phyloP scores from a whole-genome alignment of 176 grass and related monocot genomes.

The Puccinellia tenuiflora region DNA sequence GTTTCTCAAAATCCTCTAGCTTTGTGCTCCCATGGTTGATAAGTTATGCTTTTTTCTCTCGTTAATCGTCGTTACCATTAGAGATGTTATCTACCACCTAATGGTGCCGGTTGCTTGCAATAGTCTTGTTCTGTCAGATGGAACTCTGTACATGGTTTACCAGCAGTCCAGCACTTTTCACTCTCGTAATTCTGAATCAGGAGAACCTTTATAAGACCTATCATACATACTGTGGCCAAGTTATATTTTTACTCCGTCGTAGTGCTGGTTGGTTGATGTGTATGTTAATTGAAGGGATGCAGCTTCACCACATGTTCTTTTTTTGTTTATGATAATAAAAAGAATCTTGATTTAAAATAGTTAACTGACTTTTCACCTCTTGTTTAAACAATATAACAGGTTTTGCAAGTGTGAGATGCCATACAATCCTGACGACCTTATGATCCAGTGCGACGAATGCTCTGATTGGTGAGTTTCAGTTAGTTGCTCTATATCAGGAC shows the following conservation, averaged over 20 bases:
- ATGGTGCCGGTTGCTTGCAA: not conserved
- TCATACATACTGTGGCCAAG: not conserved
- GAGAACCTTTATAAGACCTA: not conserved
- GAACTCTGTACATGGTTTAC: conserved; percentile 4
- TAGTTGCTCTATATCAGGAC: not conserved
- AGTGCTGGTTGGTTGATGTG: not conserved
- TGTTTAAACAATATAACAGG: conserved; percentile 31
- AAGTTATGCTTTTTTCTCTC: not conserved
- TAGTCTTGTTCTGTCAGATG: not conserved
- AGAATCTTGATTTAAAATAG: not conserved
- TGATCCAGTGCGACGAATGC: conserved; percentile 90
- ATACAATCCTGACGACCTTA: conserved; percentile 91
- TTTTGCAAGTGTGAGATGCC: conserved; percentile 99
- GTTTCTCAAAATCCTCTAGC: not conserved
- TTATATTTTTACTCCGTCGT: not conserved
- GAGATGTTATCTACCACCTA: not conserved
- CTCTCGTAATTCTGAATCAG: not conserved
- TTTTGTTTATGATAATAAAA: not conserved
- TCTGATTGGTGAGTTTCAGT: conserved; percentile 73
- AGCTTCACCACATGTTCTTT: not conserved
- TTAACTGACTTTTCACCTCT: conserved; percentile 5
- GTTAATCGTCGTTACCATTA: not conserved
- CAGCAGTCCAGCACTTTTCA: not conserved
- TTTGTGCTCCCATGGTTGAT: not conserved
- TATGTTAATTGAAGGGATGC: not conserved